Percentiles rank a stretch among this genome's conserved stretches.
phyloP scores from a whole-genome alignment of 2,329 filamentous ascomycete species.

The Colletotrichum truncatum region DNA sequence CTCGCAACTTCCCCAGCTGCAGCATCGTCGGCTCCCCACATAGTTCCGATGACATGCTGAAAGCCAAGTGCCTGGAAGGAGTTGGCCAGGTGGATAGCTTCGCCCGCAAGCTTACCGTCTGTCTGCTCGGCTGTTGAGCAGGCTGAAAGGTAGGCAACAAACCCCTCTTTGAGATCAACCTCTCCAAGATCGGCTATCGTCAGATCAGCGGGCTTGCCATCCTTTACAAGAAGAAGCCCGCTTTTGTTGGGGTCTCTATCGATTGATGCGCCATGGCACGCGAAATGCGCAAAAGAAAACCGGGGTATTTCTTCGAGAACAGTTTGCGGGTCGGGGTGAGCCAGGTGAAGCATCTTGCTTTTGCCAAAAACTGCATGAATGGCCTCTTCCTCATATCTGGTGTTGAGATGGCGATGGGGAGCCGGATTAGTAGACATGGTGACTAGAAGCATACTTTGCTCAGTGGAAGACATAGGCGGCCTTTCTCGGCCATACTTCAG shows the following conservation, averaged over 20 bases:
- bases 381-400: not conserved
- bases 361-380: not conserved
- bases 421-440: not conserved
- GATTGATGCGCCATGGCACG: not conserved
- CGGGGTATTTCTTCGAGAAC: not conserved
- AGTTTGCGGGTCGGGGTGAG: not conserved
- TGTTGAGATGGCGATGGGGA: not conserved
- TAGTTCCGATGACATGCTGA: not conserved
- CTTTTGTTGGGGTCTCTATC: not conserved
- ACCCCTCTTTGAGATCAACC: not conserved
- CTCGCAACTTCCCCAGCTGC: not conserved
- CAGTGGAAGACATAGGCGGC: not conserved
- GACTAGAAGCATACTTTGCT: not conserved
- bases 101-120: not conserved
- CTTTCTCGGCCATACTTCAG: not conserved
- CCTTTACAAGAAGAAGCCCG: not conserved
- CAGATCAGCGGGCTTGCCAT: not conserved
- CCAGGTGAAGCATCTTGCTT: not conserved
- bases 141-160: not conserved
- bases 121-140: not conserved
- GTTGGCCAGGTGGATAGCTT: not conserved
- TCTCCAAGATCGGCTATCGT: not conserved
- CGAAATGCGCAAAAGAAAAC: not conserved
- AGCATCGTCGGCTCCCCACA: not conserved
- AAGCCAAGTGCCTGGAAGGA: not conserved